phyloP scores from a whole-genome alignment of 768 basidiomycete species.

The Agaricus sinodeliciosus region DNA sequence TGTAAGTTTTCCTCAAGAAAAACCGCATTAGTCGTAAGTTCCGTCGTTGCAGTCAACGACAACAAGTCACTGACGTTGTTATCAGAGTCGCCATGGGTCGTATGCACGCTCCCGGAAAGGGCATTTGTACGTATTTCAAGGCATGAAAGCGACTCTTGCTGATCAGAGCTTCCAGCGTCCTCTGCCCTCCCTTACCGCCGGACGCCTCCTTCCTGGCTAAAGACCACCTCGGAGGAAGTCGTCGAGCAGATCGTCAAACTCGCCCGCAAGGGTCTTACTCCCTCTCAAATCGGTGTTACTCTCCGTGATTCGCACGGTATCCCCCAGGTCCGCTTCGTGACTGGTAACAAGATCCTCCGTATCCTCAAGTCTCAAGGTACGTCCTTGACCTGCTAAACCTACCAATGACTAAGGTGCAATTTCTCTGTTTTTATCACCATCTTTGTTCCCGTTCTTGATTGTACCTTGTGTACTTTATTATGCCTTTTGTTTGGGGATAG shows the following conservation, averaged over 20 bases:
- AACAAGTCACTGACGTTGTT: slow-evolving; percentile 13
- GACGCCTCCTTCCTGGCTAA: slow-evolving; percentile 92
- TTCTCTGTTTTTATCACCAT: slow-evolving; percentile 11
- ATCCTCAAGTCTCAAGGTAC: slow-evolving; percentile 92
- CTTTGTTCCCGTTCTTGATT: slow-evolving; percentile 9
- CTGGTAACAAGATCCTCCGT: slow-evolving; percentile 98
- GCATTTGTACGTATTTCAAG: slow-evolving; percentile 74
- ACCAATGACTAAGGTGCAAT: slow-evolving; percentile 21
- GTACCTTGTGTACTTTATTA: slow-evolving; percentile 17
- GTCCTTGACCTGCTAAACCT: slow-evolving; percentile 18
- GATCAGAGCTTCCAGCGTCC: slow-evolving; percentile 44
- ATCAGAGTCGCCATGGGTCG: slow-evolving; percentile 73
- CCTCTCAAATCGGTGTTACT: slow-evolving; percentile 96
- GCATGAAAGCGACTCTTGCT: slow-evolving; percentile 3
- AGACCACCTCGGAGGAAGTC: slow-evolving; percentile 92
- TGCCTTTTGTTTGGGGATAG: slow-evolving; percentile 61
- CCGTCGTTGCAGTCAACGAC: not conserved
- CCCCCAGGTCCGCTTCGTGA: slow-evolving; percentile 96
- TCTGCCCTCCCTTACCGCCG: slow-evolving; percentile 98
- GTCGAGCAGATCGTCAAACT: slow-evolving; percentile 96
- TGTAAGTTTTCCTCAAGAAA: slow-evolving; percentile 41
- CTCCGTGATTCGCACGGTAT: slow-evolving; percentile 98
- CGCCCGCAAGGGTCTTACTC: slow-evolving; percentile 95
- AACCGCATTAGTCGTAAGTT: slow-evolving; percentile 21
- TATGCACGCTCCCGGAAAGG: slow-evolving; percentile 99